Evolutionary conservation across 2,329 filamentous ascomycete genomes (phyloP), one percentile per base, ranked within the genome.

Genomic region (Neonectria magnoliae): DNA sequence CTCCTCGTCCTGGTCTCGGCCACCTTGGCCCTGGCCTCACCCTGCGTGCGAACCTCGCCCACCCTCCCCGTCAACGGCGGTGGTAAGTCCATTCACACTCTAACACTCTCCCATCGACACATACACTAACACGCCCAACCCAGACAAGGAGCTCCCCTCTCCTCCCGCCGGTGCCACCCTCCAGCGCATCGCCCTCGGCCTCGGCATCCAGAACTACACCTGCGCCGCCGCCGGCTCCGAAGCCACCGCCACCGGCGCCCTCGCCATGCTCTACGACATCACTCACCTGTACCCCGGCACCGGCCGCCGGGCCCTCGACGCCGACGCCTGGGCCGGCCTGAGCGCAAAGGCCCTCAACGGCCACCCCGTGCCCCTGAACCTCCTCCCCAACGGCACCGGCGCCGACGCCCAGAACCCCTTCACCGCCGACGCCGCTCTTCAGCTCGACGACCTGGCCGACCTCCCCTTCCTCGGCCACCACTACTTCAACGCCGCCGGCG

Each of bases 151-250:
- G 56, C 84, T 88, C 29, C 76, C 81, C n/a, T 64, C 76, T 4
- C 81, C 81, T 1, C 68, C 82, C 3, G 65, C 77, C 10, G 73
- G 73, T 66, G 71, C 81, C 47, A 75, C 75, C 5, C 79, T 89
- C 41, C 83, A 86, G 75, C 79, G 84, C 79, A 85, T 91, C 66
- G 84, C 83, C 60, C 78, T 91, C 45, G 89, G 89, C 69, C 85
- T 89, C 70, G 89, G 89, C 62, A 85, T 89, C 71, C 89, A 91
- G 73, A 91, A 91, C 84, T 91, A 91, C 81, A 89, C 87, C 41
- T 91, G 89, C 78, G 67, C 69, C n/a, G 64, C 73, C 3, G 75
- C 76, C 2, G 76, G 75, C 16, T 76, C 78, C 10, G 68, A 71
- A 0, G 79, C 82, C 31, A 71, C 71, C 6, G 76, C 82, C n/a